A percentile compares a stretch with the other conserved stretches of the same genome.
Evolutionary conservation across 352 stramenopile species (phyloP).

Genomic region (Globisporangium cylindrosporum): DNA sequence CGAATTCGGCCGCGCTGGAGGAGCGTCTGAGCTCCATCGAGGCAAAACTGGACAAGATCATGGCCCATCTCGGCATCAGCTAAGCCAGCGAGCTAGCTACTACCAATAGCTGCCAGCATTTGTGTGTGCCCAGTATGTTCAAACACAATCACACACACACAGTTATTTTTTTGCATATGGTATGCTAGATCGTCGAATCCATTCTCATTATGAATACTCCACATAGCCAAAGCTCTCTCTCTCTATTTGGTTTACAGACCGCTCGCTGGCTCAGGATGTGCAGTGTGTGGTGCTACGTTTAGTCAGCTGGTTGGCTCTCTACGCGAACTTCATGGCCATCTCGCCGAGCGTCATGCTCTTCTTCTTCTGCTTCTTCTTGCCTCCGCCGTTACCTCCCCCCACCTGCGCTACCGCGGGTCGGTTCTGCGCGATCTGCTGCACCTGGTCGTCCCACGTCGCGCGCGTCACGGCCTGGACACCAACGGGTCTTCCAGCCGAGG

Average conservation of each 20-base stretch:
- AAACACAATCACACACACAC: background rate
- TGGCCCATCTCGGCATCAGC: constrained; percentile 76
- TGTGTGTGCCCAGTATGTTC: background rate
- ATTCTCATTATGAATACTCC: background rate
- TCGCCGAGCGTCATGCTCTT: constrained; percentile 77
- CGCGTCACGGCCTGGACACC: constrained; percentile 74
- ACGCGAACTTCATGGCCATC: constrained; percentile 81
- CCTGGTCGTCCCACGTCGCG: constrained; percentile 79
- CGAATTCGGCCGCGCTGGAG: constrained; percentile 34
- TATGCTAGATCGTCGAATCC: background rate
- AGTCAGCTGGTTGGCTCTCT: constrained; percentile 13
- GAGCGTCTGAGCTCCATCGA: constrained; percentile 74
- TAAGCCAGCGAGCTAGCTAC: constrained; percentile 14
- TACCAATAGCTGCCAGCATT: background rate
- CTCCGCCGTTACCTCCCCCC: constrained; percentile 14
- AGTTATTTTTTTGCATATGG: background rate
- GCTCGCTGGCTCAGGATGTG: background rate
- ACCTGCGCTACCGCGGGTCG: constrained; percentile 21
- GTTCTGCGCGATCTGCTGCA: constrained; percentile 72
- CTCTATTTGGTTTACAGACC: background rate
- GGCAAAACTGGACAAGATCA: constrained; percentile 88
- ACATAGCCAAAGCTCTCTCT: background rate
- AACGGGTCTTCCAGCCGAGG: constrained; percentile 45
- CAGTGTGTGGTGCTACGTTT: background rate
- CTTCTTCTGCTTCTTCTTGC: constrained; percentile 85